Base-by-base conservation (phyloP, 768 basidiomycete genomes). In the Tricholoma hemisulphureum region DNA sequence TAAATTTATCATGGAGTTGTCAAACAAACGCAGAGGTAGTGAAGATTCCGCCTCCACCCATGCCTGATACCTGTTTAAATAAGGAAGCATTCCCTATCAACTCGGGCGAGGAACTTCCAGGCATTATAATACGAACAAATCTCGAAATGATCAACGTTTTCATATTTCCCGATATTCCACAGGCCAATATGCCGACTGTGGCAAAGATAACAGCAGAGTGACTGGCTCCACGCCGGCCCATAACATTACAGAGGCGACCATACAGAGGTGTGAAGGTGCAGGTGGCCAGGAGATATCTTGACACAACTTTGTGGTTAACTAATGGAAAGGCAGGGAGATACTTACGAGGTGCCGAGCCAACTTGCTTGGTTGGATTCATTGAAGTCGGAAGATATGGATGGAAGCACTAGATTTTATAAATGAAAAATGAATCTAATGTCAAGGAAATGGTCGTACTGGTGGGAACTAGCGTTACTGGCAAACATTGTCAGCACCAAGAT, bases 231-330 rank as follows among this genome's bases (percentile, higher is more conserved):
- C 82, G 75, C 21, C 91, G 77, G 6, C 91, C 90, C 72, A 92
- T 71, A 4, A 86, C 87, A 68, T 89, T 83, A 64, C 83, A 87
- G n/a, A 93, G 71, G 7, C 89, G 83, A 29, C 89, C 90, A 67
- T 92, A 92, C 7, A 91, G 74, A 0, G 89, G 90, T 2, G 89
- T 91, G 62, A 92, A 91, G 0, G 89, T 89, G 68, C 87, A 89
- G 6, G 82, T 89, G 5, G 90, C 89, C 14, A 92, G 79, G 6
- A 93, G 73, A 68, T 88, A 92, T 6, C 88, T 90, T 59, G 13
- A 23, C 9, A 5, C 18, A 6, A 34, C 11, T 50, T n/a, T 11
- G 37, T 57, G 43, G 41, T 26, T 46, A 31, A 26, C 21, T 2
- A 41, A 9, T 23, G n/a, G 26, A 23, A 29, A 32, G 37, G 32